Evolutionary conservation across 345 rosid species (phyloP).

Genomic region (Hibiscus syriacus): DNA sequence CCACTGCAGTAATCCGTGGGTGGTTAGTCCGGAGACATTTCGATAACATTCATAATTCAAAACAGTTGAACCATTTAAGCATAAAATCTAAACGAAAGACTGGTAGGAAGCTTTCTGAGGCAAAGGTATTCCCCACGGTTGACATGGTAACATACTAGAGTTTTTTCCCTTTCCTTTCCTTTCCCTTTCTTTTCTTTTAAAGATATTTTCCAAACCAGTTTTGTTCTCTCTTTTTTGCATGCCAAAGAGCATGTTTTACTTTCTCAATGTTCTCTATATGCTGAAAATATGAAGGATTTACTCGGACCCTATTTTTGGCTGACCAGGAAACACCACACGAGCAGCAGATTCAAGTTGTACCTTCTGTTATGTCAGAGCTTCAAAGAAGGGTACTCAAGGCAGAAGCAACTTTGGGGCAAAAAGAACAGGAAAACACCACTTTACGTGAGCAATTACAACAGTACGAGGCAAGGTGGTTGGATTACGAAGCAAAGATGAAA

Average conservation of each 20-base stretch:
- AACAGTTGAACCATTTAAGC: conserved; percentile 31
- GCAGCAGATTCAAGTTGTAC: conserved; percentile 53
- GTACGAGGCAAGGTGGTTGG: conserved; percentile 68
- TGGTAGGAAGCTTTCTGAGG: conserved; percentile 46
- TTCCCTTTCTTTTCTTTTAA: not conserved
- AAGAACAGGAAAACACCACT: conserved; percentile 76
- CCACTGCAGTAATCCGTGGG: conserved; percentile 67
- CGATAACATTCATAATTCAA: conserved; percentile 30
- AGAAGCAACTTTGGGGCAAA: conserved; percentile 56
- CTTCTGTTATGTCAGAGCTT: conserved; percentile 59
- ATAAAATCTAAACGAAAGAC: conserved; percentile 34
- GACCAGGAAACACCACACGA: conserved; percentile 51
- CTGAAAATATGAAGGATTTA: conserved; percentile 7
- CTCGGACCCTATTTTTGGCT: conserved; percentile 4
- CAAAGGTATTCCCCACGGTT: conserved; percentile 47
- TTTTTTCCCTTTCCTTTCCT: too few species aligned
- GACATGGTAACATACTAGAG: not conserved
- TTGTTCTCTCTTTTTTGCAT: not conserved
- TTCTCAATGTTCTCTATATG: not conserved
- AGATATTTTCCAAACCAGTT: not conserved
- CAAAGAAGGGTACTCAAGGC: conserved; percentile 61
- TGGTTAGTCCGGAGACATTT: conserved; percentile 65
- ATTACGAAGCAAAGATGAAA: conserved; percentile 81
- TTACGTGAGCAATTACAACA: conserved; percentile 65
- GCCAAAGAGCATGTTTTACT: not conserved